Conservation (phyloP, 2,329 filamentous ascomycete species). For the Ploettnerulaceae sp. region DNA sequence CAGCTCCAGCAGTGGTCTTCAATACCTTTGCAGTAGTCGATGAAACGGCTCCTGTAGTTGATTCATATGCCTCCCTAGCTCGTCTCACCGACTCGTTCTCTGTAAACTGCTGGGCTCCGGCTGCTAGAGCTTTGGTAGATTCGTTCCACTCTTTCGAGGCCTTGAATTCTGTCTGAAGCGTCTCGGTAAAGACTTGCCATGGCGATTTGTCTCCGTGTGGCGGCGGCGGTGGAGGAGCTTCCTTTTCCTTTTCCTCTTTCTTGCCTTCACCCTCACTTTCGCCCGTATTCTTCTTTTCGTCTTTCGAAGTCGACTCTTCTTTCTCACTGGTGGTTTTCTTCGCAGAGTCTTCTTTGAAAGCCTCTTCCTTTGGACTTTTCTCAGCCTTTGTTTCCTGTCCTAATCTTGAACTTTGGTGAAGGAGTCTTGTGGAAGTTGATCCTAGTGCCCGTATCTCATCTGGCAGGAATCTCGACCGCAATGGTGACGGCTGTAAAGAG, state of each 20-base stretch:
- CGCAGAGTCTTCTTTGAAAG: constrained; percentile 18
- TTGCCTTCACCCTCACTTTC: constrained; percentile 35
- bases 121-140: constrained; percentile 89
- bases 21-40: constrained; percentile 74
- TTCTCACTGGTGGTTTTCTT: constrained; percentile 24
- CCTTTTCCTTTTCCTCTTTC: constrained; percentile 44
- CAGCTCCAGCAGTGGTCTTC: constrained; percentile 77
- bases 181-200: constrained; percentile 98
- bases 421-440: constrained; percentile 17
- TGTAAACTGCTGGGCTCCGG: constrained; percentile 82
- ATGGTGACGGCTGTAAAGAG: constrained; percentile 36
- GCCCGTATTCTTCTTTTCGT: constrained; percentile 38
- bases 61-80: constrained; percentile 80
- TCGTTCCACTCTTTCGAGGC: constrained; percentile 99
- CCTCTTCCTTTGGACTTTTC: constrained; percentile 19
- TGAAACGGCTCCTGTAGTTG: constrained; percentile 77
- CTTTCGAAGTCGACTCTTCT: constrained; percentile 19
- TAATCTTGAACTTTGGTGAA: constrained; percentile 27
- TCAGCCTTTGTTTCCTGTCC: constrained; percentile 27
- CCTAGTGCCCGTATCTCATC: constrained; percentile 24
- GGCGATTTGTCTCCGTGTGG: constrained; percentile 97
- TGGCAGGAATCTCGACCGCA: constrained; percentile 38
- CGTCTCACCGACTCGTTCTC: constrained; percentile 88
- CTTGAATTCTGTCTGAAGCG: constrained; percentile 89
- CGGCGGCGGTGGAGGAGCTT: constrained; percentile 75